A percentile compares a stretch with the other conserved stretches of the same genome.
These are phyloP conservation scores for Aureobasidium pullulans DNA, from an alignment of 2,329 filamentous ascomycete species.

Conservation along the genomic window DNA sequence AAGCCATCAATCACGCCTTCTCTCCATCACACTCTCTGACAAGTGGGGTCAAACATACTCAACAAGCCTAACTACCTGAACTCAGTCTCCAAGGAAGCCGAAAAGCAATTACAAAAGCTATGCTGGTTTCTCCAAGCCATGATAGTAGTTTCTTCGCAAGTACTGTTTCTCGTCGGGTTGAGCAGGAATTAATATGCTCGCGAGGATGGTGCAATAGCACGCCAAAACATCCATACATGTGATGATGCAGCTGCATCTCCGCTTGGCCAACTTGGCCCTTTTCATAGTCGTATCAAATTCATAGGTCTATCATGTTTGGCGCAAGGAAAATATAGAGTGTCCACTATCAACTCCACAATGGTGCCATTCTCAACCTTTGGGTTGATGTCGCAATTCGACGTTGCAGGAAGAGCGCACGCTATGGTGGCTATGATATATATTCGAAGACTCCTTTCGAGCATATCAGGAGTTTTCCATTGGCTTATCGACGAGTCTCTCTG, in stretches of 20 bases:
- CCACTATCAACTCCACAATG: not conserved
- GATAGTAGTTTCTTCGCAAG: too few species aligned
- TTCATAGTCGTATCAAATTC: not conserved
- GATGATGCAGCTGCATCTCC: not conserved
- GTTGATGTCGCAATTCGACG: not conserved
- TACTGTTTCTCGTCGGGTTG: not conserved
- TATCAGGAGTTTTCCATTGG: too few species aligned
- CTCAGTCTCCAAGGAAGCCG: not conserved
- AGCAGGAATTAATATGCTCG: not conserved
- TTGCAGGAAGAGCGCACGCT: not conserved
- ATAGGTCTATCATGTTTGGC: not conserved
- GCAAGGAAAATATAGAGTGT: not conserved
- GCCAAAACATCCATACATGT: not conserved
- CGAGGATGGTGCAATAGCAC: conserved; percentile 6
- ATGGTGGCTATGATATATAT: not conserved
- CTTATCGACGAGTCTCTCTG: not conserved
- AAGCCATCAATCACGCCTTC: too few species aligned
- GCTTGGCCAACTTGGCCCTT: not conserved
- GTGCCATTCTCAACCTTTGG: not conserved
- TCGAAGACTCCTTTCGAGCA: not conserved
- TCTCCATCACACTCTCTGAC: too few species aligned
- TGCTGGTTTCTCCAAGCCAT: too few species aligned
- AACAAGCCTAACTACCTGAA: too few species aligned
- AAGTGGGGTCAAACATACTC: too few species aligned
- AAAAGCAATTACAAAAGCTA: not conserved